phyloP scores from a whole-genome alignment of 371 early-diverging fungal genomes.

The Parasitella parasitica region DNA sequence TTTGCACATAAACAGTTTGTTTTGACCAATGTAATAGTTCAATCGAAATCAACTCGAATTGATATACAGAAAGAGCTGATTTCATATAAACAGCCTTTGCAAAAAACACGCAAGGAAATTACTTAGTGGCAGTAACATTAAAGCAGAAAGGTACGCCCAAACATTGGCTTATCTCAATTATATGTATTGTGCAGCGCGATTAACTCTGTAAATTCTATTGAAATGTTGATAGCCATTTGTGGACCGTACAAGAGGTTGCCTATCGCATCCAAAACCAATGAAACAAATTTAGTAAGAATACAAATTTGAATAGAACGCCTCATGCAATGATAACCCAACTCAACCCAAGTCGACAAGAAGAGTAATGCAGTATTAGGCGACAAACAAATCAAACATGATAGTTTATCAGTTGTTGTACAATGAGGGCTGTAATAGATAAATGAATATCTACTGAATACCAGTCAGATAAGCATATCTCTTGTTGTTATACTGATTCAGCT shows the following conservation, averaged over 20 bases:
- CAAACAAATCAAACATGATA: neutral
- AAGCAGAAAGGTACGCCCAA: no score
- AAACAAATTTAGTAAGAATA: neutral
- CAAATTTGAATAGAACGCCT: neutral
- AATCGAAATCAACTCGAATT: no score
- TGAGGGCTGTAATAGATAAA: neutral
- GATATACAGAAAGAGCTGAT: neutral
- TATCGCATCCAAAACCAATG: neutral
- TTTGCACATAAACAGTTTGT: neutral
- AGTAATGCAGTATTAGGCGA: neutral
- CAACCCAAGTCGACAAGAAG: neutral
- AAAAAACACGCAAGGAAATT: no score
- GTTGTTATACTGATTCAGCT: neutral
- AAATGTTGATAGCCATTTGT: neutral
- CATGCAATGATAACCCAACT: neutral
- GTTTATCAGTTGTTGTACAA: conserved; percentile 1
- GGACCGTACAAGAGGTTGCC: neutral
- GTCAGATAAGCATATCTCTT: neutral
- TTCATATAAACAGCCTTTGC: no score
- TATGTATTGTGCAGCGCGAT: no score
- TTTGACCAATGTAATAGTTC: no score
- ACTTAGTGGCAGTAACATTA: no score
- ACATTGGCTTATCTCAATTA: no score
- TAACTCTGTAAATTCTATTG: neutral
- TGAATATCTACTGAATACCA: neutral